phyloP scores from a whole-genome alignment of 108 stramenopile species.

The Skeletonema menzelii region DNA sequence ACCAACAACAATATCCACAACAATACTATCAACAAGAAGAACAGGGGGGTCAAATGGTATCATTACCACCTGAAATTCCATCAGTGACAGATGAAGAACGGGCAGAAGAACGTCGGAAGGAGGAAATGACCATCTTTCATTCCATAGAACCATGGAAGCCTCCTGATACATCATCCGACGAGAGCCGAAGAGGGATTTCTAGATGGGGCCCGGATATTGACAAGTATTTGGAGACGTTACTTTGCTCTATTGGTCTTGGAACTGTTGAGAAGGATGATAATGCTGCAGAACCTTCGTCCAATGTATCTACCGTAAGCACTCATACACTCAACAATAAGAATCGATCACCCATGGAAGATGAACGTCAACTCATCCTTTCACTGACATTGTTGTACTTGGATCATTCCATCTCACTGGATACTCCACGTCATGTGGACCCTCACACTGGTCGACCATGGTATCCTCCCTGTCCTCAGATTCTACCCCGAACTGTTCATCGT shows the following conservation, averaged over 20 bases:
- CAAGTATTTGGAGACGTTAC: conserved; percentile 18
- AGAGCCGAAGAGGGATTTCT: conserved; percentile 5
- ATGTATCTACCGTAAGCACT: not conserved
- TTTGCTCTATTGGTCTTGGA: conserved; percentile 26
- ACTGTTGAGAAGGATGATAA: not conserved
- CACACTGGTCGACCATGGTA: conserved; percentile 23
- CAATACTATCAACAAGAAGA: not conserved
- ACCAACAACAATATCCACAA: not conserved
- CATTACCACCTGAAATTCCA: not conserved
- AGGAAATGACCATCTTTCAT: conserved; percentile 39
- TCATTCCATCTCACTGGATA: conserved; percentile 18
- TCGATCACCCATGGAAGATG: conserved; percentile 31
- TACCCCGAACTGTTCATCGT: conserved; percentile 43
- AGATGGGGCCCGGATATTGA: conserved; percentile 42
- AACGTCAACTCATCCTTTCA: conserved; percentile 33
- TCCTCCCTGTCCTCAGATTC: conserved; percentile 30
- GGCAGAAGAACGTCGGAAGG: conserved; percentile 12
- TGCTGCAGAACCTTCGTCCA: not conserved
- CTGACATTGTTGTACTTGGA: conserved; percentile 34
- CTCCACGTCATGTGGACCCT: conserved; percentile 15
- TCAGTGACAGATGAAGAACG: conserved; percentile 12
- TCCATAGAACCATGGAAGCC: conserved; percentile 4
- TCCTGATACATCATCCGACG: not conserved
- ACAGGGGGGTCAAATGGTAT: not conserved
- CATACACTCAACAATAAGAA: conserved; percentile 8